Base-by-base conservation (phyloP, 768 basidiomycete genomes). In the Serendipita sp. region DNA sequence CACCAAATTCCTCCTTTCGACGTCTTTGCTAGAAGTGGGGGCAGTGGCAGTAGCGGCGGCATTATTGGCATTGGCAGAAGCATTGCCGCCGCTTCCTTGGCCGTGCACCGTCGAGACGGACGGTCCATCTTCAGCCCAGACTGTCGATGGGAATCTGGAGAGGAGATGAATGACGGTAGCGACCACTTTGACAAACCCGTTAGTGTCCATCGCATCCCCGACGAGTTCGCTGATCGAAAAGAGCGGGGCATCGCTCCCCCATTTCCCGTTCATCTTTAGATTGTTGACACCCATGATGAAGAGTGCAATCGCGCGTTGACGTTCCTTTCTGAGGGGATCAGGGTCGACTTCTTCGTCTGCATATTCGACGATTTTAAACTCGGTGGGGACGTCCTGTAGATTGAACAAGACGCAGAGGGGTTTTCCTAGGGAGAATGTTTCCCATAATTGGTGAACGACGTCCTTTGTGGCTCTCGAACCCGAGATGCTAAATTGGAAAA, bases 391-490 rank as follows among this genome's bases (percentile, higher is more conserved):
- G 1, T 60, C 56, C 64, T 97, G 85, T 73, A 88, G 84, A 76
- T 99, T 95, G 80, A 91, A 95, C 70, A 99, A 85, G 78, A 89
- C 96, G 77, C 92, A 95, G 69, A 98, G 88, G 48, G 93, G 86
- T 58, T 91, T 85, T 66, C 96, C 96, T 38, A 92, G 82, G 46
- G 92, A 85, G 76, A 99, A 89, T 72, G 89, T 85, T 72, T 92
- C 89, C 86, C 94, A 95, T 60, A 97, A 84, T 73, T 92, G 90
- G 53, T 88, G 86, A 70, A 99, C 95, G 45, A 92, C 91, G 77
- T 97, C 93, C 46, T 37, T 30, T 35, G 88, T 88, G 74, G 84
- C 84, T 65, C 89, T 81, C 30, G 78, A 76, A 46, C 85, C 79
- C 16, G 68, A 60, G 18, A 28, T 24, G 34, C 66, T 66, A 53